Evolutionary conservation across 768 basidiomycete genomes (phyloP), one percentile per base, ranked within the genome.

Genomic region (Tylopilus rubrobrunneus): DNA sequence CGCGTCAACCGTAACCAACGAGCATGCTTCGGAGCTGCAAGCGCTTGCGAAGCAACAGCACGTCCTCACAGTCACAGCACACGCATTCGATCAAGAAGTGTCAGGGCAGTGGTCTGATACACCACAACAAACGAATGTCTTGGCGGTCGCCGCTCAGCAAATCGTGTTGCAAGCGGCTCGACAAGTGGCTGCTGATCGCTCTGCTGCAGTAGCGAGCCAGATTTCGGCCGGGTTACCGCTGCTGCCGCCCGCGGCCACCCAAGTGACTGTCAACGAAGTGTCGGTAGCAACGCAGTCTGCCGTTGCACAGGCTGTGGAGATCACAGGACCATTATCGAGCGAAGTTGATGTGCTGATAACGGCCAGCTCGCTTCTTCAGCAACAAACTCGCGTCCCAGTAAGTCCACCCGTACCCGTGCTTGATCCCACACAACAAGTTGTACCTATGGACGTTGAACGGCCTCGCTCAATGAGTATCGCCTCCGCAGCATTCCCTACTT

Each of bases 291-390:
- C 90, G 25, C 85, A 89, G 64, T 80, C 85, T 15, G 90, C 89
- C 19, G 89, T 92, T 55, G 91, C 89, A 33, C 82, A 85, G 64
- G 90, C 90, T 37, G 89, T 92, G 37, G 86, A 86, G 63, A 81
- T 85, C 66, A 83, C 83, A 39, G 87, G 87, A 29, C 81, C 83
- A 15, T 69, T 79, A 40, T 86, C 87, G 34, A 88, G 83, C 50
- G 89, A 89, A 62, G 85, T 92, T 48, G 88, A 91, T 61, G 87
- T 91, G 59, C 77, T 91, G 62, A 83, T 87, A 62, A 84, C 87
- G 4, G 87, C 89, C 39, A 76, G 72, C 57, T 74, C 77, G 42
- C 71, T 82, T 48, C 73, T 79, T 27, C 76, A 77, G 55, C 77
- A 78, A 47, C 76, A 78, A 52, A 71, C 67, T 44, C 72, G 66